Evolutionary conservation across 2,329 filamentous ascomycete species (phyloP).

Genomic region (Penicillium crustosum): DNA sequence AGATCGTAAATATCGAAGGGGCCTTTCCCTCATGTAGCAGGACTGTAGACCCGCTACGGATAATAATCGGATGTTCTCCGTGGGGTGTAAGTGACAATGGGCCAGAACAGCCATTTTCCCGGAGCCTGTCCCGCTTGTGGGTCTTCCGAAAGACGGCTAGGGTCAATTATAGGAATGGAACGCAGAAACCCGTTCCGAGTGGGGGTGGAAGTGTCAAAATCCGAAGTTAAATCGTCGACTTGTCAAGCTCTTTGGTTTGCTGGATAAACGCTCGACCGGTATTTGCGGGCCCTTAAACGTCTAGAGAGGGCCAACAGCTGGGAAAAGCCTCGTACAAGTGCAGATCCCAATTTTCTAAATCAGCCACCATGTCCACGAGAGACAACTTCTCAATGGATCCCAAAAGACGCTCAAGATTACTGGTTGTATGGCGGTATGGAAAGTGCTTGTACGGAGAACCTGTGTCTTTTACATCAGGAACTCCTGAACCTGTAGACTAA

Average conservation of each 20-base stretch:
- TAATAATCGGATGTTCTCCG: neutral
- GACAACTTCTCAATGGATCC: neutral
- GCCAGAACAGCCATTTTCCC: neutral
- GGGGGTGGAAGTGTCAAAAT: constrained; percentile 10
- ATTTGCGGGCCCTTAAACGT: neutral
- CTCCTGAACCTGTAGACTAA: neutral
- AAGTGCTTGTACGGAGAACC: neutral
- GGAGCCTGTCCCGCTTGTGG: neutral
- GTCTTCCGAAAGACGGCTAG: neutral
- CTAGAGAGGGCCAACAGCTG: neutral
- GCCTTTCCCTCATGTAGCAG: constrained; percentile 4
- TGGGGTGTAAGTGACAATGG: neutral
- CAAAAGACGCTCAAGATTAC: neutral
- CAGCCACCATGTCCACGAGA: neutral
- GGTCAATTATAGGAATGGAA: neutral
- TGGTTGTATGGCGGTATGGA: neutral
- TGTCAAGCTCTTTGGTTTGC: constrained; percentile 3
- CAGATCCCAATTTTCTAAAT: constrained; percentile 13
- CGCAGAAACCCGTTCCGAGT: neutral
- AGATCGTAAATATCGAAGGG: neutral
- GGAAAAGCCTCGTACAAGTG: constrained; percentile 6
- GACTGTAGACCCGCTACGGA: neutral
- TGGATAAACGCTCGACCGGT: neutral
- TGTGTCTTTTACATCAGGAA: neutral
- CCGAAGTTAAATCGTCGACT: constrained; percentile 12